phyloP scores from a whole-genome alignment of 1,139 yeast genomes.

The Arxiozyma heterogenica region DNA sequence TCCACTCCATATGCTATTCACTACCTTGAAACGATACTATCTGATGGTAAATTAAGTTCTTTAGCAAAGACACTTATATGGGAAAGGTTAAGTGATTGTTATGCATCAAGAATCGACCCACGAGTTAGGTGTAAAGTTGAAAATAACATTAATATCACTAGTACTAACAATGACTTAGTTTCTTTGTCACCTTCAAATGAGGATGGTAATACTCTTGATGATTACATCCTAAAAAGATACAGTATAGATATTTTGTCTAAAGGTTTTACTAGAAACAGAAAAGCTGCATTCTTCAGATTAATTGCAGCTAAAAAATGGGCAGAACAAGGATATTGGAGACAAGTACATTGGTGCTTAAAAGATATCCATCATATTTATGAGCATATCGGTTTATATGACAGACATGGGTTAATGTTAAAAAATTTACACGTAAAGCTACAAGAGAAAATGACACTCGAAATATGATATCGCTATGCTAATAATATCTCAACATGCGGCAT shows the following conservation, averaged over 20 bases:
- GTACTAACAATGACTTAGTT: neutral
- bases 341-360: constrained; percentile 25
- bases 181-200: constrained; percentile 2
- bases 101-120: constrained; percentile 27
- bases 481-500: neutral
- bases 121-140: constrained; percentile 21
- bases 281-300: constrained; percentile 71
- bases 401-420: constrained; percentile 21
- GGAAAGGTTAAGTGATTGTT: constrained; percentile 42
- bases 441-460: neutral
- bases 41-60: constrained; percentile 28
- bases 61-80: constrained; percentile 37
- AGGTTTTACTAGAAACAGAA: constrained; percentile 57
- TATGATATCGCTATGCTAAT: neutral
- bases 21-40: constrained; percentile 33
- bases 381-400: constrained; percentile 12
- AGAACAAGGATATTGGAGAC: constrained; percentile 27
- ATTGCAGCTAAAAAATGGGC: constrained; percentile 72
- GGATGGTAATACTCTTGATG: constrained; percentile 7
- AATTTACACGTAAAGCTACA: constrained; percentile 13
- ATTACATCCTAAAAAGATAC: constrained; percentile 12
- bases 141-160: constrained; percentile 1
- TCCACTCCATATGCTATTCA: constrained; percentile 34
- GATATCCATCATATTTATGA: constrained; percentile 20
- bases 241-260: constrained; percentile 36